Base-by-base conservation (phyloP, 352 stramenopile species). In the Pythium dissotocum region DNA sequence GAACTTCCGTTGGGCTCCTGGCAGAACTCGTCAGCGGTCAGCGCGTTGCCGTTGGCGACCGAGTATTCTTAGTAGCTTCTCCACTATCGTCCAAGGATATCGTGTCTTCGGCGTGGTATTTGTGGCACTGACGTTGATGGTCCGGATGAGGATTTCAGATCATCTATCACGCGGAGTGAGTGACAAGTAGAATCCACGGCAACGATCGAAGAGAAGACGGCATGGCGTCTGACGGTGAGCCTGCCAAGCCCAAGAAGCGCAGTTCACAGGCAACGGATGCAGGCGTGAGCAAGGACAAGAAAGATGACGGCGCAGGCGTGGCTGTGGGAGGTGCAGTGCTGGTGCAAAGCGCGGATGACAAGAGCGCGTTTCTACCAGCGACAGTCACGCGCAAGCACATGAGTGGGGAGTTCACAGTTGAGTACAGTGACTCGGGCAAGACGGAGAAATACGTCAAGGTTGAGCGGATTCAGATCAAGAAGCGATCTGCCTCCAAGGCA, bases 331-430 rank as follows among this genome's bases (percentile, higher is more conserved):
- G 68, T 32, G 36, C 58, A 10, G 66, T 72, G 33, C 26, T 65
- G 0, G 66, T 72, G n/a, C 53, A 64, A 42, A 58, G 58, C 10
- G 24, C 36, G 2, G 57, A 62, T 12, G 65, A 71, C 52, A 65
- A 65, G 51, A 56, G 36, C 46, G 36, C 44, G 13, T 46, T 57
- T 4, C 18, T 69, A 5, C 16, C 26, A 24, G 67, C 67, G 28
- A 69, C 36, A 28, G 49, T 74, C 21, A 40, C 58, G 21, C 68
- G 68, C 36, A 69, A 63, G 48, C 69, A 75, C 53, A 62, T 63
- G 56, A 75, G 59, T 33, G 69, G 69, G 24, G 64, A 71, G 49
- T 64, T 71, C 32, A 69, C 69, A 21, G 69, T 75, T 26, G 53
- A 75, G 35, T 77, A 75, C 26, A 67, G 30, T 3, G 60, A 63